phyloP scores from a whole-genome alignment of 495 filamentous ascomycete genomes.

The Penicillium cinerascens region DNA sequence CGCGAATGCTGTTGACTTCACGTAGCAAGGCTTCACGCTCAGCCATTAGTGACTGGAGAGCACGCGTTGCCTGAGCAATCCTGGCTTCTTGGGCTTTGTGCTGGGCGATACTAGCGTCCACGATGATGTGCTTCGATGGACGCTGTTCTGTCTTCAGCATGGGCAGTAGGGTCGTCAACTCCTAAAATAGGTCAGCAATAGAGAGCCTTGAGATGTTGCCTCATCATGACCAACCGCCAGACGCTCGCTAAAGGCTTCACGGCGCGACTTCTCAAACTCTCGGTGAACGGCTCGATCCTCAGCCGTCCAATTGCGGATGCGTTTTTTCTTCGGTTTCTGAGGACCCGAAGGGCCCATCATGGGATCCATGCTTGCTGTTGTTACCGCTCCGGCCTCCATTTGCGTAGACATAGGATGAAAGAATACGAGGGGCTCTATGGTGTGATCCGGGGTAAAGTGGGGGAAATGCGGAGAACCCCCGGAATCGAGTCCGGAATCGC shows the following conservation, averaged over 20 bases:
- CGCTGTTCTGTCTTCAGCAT: slow-evolving; percentile 8
- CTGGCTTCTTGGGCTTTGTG: slow-evolving; percentile 11
- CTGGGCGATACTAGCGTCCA: slow-evolving; percentile 16
- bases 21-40: slow-evolving; percentile 13
- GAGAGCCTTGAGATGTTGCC: not conserved
- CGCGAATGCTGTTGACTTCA: slow-evolving; percentile 11
- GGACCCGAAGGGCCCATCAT: not conserved
- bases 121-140: slow-evolving; percentile 17
- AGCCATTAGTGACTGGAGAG: slow-evolving; percentile 2
- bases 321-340: slow-evolving; percentile 14
- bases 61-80: not conserved
- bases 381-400: not conserved
- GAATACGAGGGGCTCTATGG: slow-evolving; percentile 1
- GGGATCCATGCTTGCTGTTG: not conserved
- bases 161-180: slow-evolving; percentile 12
- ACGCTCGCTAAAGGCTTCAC: slow-evolving; percentile 16
- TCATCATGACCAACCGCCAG: slow-evolving; percentile 3
- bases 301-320: slow-evolving; percentile 16
- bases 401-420: not conserved
- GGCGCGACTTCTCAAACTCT: slow-evolving; percentile 17
- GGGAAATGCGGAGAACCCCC: slow-evolving; percentile 13
- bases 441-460: slow-evolving; percentile 9
- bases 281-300: slow-evolving; percentile 16
- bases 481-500: not conserved
- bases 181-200: not conserved